Conservation (phyloP, 2,329 filamentous ascomycete species). For the Cercospora zeina region DNA sequence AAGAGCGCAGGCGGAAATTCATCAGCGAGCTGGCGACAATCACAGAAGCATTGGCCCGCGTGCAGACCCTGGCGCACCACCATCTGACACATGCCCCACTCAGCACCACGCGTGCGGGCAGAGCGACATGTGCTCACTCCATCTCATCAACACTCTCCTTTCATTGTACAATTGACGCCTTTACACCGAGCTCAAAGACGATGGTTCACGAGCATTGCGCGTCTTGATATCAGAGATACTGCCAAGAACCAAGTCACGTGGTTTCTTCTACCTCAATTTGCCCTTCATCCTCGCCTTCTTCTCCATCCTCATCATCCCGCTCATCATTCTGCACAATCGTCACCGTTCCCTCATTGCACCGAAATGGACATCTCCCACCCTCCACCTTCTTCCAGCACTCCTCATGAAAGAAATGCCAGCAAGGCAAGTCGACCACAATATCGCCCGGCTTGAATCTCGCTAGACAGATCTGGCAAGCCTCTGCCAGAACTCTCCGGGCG, state of each 20-base stretch:
- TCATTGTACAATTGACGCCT: background rate
- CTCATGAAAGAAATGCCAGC: slow-evolving; percentile 18
- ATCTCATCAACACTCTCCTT: background rate
- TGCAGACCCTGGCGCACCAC: slow-evolving; percentile 2
- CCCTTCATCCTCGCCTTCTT: background rate
- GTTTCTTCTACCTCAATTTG: background rate
- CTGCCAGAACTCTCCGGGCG: background rate
- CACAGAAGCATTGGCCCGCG: slow-evolving; percentile 4
- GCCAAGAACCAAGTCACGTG: background rate
- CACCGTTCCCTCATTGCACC: background rate
- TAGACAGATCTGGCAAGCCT: slow-evolving; percentile 9
- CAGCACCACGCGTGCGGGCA: background rate
- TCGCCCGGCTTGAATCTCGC: slow-evolving; percentile 16
- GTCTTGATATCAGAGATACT: background rate
- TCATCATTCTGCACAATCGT: background rate
- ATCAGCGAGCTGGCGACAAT: slow-evolving; percentile 1
- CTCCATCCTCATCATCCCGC: background rate
- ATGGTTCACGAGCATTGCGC: background rate
- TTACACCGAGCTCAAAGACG: background rate
- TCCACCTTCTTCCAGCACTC: slow-evolving; percentile 6
- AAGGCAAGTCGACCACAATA: slow-evolving; percentile 19
- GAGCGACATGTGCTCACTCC: background rate
- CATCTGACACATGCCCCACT: slow-evolving; percentile 7
- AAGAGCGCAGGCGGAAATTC: slow-evolving; percentile 4
- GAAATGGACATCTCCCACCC: background rate